Base-by-base conservation (phyloP, 306 rosid species). In the Ammopiptanthus mongolicus region DNA sequence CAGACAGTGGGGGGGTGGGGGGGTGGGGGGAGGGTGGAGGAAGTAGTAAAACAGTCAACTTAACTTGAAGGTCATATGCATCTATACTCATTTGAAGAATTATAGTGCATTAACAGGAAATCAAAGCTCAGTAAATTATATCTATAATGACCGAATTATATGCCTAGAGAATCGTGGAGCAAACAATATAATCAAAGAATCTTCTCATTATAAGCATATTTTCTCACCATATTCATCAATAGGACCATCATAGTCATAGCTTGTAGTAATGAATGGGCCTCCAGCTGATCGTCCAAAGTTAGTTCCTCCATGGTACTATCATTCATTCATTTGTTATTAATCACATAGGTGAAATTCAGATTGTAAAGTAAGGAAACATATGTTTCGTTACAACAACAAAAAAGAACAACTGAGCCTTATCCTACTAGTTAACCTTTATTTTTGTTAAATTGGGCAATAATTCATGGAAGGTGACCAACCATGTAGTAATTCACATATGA, bases 211-310 rank as follows among this genome's bases (percentile, higher is more conserved):
- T 47, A 58, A 69, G 78, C 39, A 71, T 53, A 50, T 42, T 52
- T 65, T 83, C 92, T 82, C 72, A 94, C 98, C 98, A 48, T 88
- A 94, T 82, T 94, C 98, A 73, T 94, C 98, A 65, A 94, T 85
- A 52, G 98, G 98, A 62, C 97, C 97, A 83, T 94, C 96, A 76
- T 94, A 94, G 81, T 94, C 98, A 29, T 94, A 94, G 78, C 97
- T 94, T 64, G 98, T 86, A 69, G 98, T 88, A 47, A 94, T 80
- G 87, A 91, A 94, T 18, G 98, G 98, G 23, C 98, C 98, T 37
- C 98, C 98, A 75, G 98, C 95, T 61, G 96, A 87, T 71, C 98
- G 91, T 77, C 98, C 98, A 25, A 94, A 90, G 85, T 94, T 94
- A 60, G 98, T 94, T 84, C 98, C 98, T 80, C 98, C 98, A 73